Percentiles rank a stretch among this genome's conserved stretches.
phyloP scores from a whole-genome alignment of 306 rosid species.

The Vigna mungo region DNA sequence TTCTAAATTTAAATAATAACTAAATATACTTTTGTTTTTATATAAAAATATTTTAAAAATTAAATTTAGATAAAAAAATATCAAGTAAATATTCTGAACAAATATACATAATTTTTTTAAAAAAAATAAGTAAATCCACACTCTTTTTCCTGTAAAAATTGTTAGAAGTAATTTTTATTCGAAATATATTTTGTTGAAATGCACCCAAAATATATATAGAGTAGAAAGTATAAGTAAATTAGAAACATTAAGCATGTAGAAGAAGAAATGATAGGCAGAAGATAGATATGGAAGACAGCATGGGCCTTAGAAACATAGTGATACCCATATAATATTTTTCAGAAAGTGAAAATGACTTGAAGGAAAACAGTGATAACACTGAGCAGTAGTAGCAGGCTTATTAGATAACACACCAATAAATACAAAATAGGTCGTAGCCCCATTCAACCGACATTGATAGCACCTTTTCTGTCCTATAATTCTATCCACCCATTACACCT shows the following conservation, averaged over 20 bases:
- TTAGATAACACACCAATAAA: neutral
- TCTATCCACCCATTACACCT: neutral
- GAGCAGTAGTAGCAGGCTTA: neutral
- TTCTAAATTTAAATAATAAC: too few species aligned
- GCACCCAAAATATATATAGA: too few species aligned
- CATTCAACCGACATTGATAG: constrained; percentile 11
- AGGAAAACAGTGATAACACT: neutral
- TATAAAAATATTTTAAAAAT: too few species aligned
- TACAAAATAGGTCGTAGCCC: neutral
- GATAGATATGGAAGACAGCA: neutral
- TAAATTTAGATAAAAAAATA: too few species aligned
- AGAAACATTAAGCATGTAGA: neutral
- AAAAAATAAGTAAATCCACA: too few species aligned
- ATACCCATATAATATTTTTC: neutral
- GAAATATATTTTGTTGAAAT: too few species aligned
- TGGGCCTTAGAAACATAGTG: neutral
- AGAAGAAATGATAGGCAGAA: neutral
- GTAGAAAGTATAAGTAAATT: too few species aligned
- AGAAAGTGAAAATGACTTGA: neutral
- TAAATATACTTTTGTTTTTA: too few species aligned
- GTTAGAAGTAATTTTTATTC: too few species aligned
- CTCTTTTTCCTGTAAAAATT: too few species aligned
- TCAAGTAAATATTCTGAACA: too few species aligned
- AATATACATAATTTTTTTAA: too few species aligned
- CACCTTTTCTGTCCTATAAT: neutral